Evolutionary conservation across 257 asterid species (phyloP).

Genomic region (Solanum piurae): DNA sequence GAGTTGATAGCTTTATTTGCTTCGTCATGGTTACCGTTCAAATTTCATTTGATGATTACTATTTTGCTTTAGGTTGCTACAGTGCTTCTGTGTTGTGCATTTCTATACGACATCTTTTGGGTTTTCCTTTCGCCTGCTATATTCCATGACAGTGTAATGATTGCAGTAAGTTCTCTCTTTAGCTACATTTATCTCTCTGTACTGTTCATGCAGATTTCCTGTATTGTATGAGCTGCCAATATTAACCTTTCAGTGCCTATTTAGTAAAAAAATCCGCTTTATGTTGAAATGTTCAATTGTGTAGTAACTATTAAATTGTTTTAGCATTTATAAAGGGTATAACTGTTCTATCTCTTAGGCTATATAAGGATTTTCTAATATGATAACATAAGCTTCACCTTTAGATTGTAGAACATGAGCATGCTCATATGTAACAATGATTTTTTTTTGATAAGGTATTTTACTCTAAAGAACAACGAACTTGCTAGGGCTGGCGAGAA

Average conservation of each 20-base stretch:
- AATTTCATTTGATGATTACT: not conserved
- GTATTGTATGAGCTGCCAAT: not conserved
- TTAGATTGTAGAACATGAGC: not conserved
- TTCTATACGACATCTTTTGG: conserved; percentile 94
- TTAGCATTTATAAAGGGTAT: not conserved
- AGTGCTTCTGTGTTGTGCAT: conserved; percentile 81
- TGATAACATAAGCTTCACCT: not conserved
- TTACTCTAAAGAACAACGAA: not conserved
- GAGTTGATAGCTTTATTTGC: not conserved
- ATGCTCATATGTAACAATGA: not conserved
- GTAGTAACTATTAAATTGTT: not conserved
- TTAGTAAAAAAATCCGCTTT: not conserved
- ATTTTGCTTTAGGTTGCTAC: conserved; percentile 70
- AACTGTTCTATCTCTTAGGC: not conserved
- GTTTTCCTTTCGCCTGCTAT: conserved; percentile 89
- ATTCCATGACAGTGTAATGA: conserved; percentile 98
- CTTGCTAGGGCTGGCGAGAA: not conserved
- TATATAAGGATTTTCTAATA: not conserved
- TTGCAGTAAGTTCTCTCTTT: conserved; percentile 52
- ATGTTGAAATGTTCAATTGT: not conserved
- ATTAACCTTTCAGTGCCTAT: not conserved
- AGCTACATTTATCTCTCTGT: conserved; percentile 1
- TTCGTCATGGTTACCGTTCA: not conserved
- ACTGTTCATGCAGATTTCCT: not conserved
- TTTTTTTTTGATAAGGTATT: not conserved